Evolutionary conservation across 2,329 filamentous ascomycete species (phyloP).

Genomic region (Annulohypoxylon truncatum): DNA sequence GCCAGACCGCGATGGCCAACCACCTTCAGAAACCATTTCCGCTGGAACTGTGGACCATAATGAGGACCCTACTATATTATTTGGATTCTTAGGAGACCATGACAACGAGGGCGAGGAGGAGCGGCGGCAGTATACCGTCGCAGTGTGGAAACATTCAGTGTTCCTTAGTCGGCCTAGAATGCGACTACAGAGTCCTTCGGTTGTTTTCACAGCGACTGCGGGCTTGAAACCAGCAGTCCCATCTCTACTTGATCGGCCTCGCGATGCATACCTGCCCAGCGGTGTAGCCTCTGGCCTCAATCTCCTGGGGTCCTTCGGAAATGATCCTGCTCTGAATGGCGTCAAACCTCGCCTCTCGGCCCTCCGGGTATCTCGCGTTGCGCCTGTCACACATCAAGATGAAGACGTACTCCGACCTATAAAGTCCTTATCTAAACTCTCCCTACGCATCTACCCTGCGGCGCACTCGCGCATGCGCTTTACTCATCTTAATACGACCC

Average conservation of each 20-base stretch:
- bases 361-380: constrained; percentile 78
- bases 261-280: constrained; percentile 75
- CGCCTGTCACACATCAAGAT: constrained; percentile 70
- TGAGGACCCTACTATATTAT: constrained; percentile 62
- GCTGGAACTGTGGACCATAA: constrained; percentile 63
- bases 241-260: constrained; percentile 55
- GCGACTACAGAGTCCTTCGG: constrained; percentile 72
- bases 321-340: constrained; percentile 71
- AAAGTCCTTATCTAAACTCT: constrained; percentile 70
- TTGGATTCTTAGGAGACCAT: constrained; percentile 54
- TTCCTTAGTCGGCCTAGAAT: constrained; percentile 70
- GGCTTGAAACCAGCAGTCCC: constrained; percentile 66
- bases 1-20: constrained; percentile 60
- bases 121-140: constrained; percentile 59
- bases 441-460: constrained; percentile 73
- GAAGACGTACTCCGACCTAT: constrained; percentile 73
- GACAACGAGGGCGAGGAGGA: constrained; percentile 42
- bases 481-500: constrained; percentile 69
- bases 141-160: constrained; percentile 70
- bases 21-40: constrained; percentile 70
- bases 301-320: constrained; percentile 78
- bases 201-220: constrained; percentile 73
- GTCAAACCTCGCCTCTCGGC: constrained; percentile 76
- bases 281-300: constrained; percentile 77
- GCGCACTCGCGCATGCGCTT: constrained; percentile 80